Evolutionary conservation across 2,329 filamentous ascomycete species (phyloP).

Genomic region (Uncinocarpus reesii): DNA sequence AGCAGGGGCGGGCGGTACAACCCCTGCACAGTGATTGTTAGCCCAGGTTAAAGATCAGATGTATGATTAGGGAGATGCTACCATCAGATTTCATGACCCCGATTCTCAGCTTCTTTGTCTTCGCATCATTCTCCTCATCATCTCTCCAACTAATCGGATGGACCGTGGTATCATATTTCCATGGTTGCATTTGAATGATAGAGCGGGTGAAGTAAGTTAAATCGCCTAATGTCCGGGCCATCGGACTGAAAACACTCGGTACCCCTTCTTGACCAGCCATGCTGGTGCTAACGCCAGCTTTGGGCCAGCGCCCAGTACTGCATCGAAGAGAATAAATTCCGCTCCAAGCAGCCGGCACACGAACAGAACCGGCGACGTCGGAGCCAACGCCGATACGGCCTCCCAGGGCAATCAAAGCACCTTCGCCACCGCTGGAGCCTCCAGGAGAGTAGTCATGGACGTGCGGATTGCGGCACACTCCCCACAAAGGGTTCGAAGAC

Average conservation of each 20-base stretch:
- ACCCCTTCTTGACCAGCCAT: slow-evolving; percentile 92
- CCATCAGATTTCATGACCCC: slow-evolving; percentile 68
- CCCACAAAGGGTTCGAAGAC: slow-evolving; percentile 71
- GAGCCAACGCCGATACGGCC: slow-evolving; percentile 82
- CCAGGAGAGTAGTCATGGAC: slow-evolving; percentile 76
- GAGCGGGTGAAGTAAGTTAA: slow-evolving; percentile 72
- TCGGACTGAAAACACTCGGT: slow-evolving; percentile 79
- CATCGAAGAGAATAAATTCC: slow-evolving; percentile 81
- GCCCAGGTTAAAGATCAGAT: background rate
- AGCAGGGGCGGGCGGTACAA: slow-evolving; percentile 77
- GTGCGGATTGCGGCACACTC: slow-evolving; percentile 70
- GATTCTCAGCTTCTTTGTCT: slow-evolving; percentile 56
- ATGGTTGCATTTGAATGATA: slow-evolving; percentile 71
- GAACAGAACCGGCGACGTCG: slow-evolving; percentile 81
- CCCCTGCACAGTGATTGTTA: slow-evolving; percentile 36
- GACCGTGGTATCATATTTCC: slow-evolving; percentile 77
- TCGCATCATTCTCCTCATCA: slow-evolving; percentile 49
- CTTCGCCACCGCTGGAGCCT: slow-evolving; percentile 78
- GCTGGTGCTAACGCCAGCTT: slow-evolving; percentile 69
- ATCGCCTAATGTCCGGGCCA: slow-evolving; percentile 77
- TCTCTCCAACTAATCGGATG: slow-evolving; percentile 73
- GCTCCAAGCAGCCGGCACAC: slow-evolving; percentile 77
- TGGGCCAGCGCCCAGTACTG: slow-evolving; percentile 83
- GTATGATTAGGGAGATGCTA: slow-evolving; percentile 18
- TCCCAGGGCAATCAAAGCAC: slow-evolving; percentile 66